Evolutionary conservation across 2,329 filamentous ascomycete genomes (phyloP), one percentile per base, ranked within the genome.

Genomic region (Amylocarpus encephaloides): DNA sequence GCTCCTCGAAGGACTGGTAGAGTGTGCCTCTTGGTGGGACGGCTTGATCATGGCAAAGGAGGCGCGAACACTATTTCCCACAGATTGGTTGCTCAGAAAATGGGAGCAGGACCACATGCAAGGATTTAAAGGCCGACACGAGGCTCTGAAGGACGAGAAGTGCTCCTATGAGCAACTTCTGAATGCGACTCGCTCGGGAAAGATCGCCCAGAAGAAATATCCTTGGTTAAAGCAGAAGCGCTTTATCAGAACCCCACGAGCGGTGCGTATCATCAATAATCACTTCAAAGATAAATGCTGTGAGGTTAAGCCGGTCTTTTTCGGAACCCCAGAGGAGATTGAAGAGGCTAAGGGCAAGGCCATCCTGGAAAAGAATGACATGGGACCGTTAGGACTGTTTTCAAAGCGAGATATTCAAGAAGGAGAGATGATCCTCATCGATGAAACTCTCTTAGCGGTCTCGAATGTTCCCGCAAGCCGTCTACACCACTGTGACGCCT

Each of bases 321-420:
- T 62, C 43, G 58, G 53, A n/a, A 6, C 22, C 1, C 10, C 26
- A 16, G 5, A n/a, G 2, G 6, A 1, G 3, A 22, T 16, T 22
- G 19, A 30, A n/a, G 13, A 40, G 6, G 10, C 43, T 11, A 36
- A 32, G 19, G 13, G 33, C 5, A 33, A 18, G 2, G 10, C 5
- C 3, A 29, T 26, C 4, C 39, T 47, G 13, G 50, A 52, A 30
- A 18, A 40, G 6, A 26, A 48, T n/a, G 59, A 64, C 44, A 52
- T 59, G 36, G 61, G 63, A 1, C 57, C 61, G 1, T 47, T 64
- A 1, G 63, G 63, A 1, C 41, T 64, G 1, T 64, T 64, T 16
- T 62, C 63, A 1, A 56, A 43, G 6, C 39, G 52, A 13, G 54
- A 62, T 29, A 62, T 64, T 38, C 15, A 53, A 22, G 39, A 50